A percentile compares a stretch with the other conserved stretches of the same genome.
These are phyloP conservation scores for Aspergillus neoniger DNA, from an alignment of 2,329 filamentous ascomycete species.

Conservation along the genomic window DNA sequence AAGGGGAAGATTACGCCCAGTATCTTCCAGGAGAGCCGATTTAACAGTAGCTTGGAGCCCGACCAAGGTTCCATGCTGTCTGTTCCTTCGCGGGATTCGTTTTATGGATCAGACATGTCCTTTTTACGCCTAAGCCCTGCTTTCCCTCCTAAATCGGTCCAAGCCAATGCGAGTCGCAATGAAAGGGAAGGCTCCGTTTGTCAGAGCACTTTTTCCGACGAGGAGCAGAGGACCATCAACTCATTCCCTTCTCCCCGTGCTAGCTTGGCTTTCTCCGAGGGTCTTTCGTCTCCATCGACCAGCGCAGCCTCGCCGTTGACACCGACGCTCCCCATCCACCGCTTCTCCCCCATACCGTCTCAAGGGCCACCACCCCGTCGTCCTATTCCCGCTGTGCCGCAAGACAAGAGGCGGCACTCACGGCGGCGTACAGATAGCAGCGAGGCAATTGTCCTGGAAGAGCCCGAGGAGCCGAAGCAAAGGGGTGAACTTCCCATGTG, in stretches of 20 bases:
- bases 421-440: slow-evolving; percentile 47
- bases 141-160: slow-evolving; percentile 30
- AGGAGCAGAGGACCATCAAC: slow-evolving; percentile 37
- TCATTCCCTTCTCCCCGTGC: slow-evolving; percentile 34
- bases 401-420: slow-evolving; percentile 39
- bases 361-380: slow-evolving; percentile 36
- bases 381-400: slow-evolving; percentile 36
- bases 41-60: slow-evolving; percentile 18
- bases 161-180: slow-evolving; percentile 29
- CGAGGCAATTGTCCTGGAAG: slow-evolving; percentile 49
- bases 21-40: slow-evolving; percentile 34
- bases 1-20: slow-evolving; percentile 50
- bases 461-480: slow-evolving; percentile 54
- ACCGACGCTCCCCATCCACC: slow-evolving; percentile 42
- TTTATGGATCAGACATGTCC: slow-evolving; percentile 41
- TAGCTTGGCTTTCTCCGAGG: slow-evolving; percentile 42
- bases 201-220: slow-evolving; percentile 35
- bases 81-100: slow-evolving; percentile 35
- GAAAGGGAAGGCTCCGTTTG: slow-evolving; percentile 31
- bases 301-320: slow-evolving; percentile 43
- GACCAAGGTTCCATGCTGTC: slow-evolving; percentile 35
- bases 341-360: slow-evolving; percentile 39
- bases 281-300: slow-evolving; percentile 40
- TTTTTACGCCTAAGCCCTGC: slow-evolving; percentile 43
- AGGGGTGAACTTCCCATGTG: slow-evolving; percentile 53